Evolutionary conservation across 83 land plant genomes (phyloP), one percentile per base, ranked within the genome.

Genomic region (Picea abies): DNA sequence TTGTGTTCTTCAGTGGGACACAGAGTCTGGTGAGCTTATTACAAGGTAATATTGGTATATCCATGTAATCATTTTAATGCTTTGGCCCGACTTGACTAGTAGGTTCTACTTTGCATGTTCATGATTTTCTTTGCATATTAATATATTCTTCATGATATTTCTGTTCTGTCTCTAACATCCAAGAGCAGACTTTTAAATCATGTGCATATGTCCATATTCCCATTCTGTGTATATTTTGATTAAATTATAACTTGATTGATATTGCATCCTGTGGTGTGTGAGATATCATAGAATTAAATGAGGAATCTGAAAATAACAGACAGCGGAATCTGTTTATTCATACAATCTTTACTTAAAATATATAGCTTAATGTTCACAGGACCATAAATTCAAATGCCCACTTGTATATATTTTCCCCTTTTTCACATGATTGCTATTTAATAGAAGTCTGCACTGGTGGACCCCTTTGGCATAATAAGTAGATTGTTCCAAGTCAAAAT

Each of bases 1-100:
- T 84, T 98, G 99, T 89, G 99, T 98, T 78, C 91, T 98, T 79
- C 99, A 98, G 83, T 98, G 99, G 99, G 99, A 97, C 91, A 86
- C 92, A 70, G 94, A 93, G 76, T 78, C 92, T 15, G 90, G 92
- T 68, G 97, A 94, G 81, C 93, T 98, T 81, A 84, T 94, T 60
- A 98, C 99, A 70, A 93, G 99, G 99, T 98, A 60, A 19, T 8
- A 52, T 52, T 49, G 80, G 5, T 23, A 68, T 68, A 8, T 68
- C 71, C 71, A 68, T 75, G 78, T 22, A 75, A 75, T 47, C 32
- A 17, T n/a, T 26, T 26, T 3, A 75, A 11, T 75, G 56, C 56
- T 10, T 52, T 52, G 56, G 14, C 10, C 56, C 14, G 12, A 11
- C 14, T 52, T 52, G 56, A 52, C 14, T 52, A 52, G 56, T 52